These are phyloP conservation scores for Yamadazyma sp. DNA, from an alignment of 1,139 yeast genomes.

Conservation along the genomic window DNA sequence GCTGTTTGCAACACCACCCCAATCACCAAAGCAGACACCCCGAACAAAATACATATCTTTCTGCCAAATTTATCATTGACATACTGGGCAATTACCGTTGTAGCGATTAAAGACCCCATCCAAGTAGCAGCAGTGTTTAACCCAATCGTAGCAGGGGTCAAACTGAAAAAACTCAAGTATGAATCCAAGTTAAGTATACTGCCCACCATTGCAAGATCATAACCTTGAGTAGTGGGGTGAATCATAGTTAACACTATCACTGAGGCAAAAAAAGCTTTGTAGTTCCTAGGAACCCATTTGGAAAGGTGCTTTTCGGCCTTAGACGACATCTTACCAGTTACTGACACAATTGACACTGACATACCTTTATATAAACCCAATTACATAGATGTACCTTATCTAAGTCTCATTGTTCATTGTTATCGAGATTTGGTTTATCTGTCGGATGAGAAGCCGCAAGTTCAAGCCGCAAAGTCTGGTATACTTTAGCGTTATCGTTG, in stretches of 20 bases:
- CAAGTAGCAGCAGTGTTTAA: constrained; percentile 17
- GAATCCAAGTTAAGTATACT: constrained; percentile 16
- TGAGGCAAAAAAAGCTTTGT: constrained; percentile 6
- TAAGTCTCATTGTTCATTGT: too few relatives aligned
- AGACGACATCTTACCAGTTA: background rate
- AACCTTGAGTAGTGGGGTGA: constrained; percentile 17
- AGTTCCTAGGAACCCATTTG: constrained; percentile 10
- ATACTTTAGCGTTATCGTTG: too few relatives aligned
- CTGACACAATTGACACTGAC: too few relatives aligned
- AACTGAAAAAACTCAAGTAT: constrained; percentile 12
- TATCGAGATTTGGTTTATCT: too few relatives aligned
- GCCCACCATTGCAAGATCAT: constrained; percentile 16
- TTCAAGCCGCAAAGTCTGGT: too few relatives aligned
- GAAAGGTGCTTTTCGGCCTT: constrained; percentile 5
- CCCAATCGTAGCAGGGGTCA: constrained; percentile 16
- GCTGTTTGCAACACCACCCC: constrained; percentile 19
- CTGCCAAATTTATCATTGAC: constrained; percentile 17
- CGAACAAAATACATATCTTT: constrained; percentile 12
- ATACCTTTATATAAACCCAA: too few relatives aligned
- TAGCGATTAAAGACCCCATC: constrained; percentile 15
- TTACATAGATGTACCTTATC: too few relatives aligned
- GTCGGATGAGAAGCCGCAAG: too few relatives aligned
- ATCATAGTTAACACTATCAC: constrained; percentile 11
- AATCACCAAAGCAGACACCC: constrained; percentile 9
- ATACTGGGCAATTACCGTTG: constrained; percentile 10